Conservation (phyloP, 2,329 filamentous ascomycete genomes). For the Colletotrichum plurivorum region DNA sequence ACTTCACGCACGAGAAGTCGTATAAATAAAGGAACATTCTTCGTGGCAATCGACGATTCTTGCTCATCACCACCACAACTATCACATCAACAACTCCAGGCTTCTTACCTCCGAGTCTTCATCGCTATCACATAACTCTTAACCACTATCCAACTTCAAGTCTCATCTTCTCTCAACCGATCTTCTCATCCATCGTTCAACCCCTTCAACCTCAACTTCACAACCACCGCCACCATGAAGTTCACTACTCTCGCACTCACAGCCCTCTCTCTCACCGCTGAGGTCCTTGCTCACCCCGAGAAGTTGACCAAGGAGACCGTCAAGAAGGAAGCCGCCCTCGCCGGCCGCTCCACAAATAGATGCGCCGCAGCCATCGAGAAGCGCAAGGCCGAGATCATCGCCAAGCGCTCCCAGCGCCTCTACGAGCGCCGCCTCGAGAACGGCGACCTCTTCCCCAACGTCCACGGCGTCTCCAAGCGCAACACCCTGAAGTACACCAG, state of each 20-base stretch:
- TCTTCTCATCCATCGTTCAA: too few species aligned
- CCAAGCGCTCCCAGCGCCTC: constrained; percentile 22
- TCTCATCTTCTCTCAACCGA: too few species aligned
- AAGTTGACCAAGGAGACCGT: constrained; percentile 22
- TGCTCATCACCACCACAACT: too few species aligned
- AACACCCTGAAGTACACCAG: constrained; percentile 14
- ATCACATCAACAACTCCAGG: too few species aligned
- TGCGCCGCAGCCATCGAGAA: constrained; percentile 22
- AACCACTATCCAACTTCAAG: too few species aligned
- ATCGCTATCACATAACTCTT: too few species aligned
- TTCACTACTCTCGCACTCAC: constrained; percentile 15
- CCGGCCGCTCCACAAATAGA: constrained; percentile 16
- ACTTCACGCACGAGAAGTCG: neutral
- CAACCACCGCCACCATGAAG: constrained; percentile 5
- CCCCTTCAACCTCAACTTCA: too few species aligned
- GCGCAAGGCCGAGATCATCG: constrained; percentile 21
- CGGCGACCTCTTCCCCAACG: constrained; percentile 4
- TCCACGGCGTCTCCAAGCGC: constrained; percentile 17
- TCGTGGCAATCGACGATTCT: too few species aligned
- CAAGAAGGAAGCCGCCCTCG: constrained; percentile 8
- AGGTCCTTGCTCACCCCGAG: constrained; percentile 14
- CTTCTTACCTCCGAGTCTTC: too few species aligned
- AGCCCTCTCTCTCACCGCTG: constrained; percentile 20
- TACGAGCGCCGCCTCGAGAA: constrained; percentile 23
- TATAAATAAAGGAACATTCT: too few species aligned